Evolutionary conservation across 1,284 basidiomycete genomes (phyloP).

Genomic region (Xerocomus subilludens): DNA sequence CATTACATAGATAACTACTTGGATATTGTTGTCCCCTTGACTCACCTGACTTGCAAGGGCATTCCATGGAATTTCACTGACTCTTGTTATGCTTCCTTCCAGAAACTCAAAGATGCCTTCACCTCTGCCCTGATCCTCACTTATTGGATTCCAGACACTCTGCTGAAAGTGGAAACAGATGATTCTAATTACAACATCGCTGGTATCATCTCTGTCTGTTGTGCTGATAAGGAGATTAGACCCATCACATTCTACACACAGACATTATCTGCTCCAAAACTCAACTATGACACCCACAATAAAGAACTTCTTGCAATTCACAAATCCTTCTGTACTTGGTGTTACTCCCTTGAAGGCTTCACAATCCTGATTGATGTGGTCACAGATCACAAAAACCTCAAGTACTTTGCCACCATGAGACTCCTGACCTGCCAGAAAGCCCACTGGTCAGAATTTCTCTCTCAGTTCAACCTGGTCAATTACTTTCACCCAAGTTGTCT

Average conservation of each 20-base stretch:
- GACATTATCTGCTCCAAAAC: constrained; percentile 46
- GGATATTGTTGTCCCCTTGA: neutral
- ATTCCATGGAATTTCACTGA: too few species aligned
- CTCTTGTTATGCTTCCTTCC: too few species aligned
- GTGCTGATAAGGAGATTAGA: too few species aligned
- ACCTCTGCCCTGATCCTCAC: too few species aligned
- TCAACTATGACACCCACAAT: constrained; percentile 49
- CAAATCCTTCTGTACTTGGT: constrained; percentile 33
- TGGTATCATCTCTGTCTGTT: too few species aligned
- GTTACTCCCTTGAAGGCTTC: constrained; percentile 34
- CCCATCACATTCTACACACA: constrained; percentile 32
- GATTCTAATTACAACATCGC: too few species aligned
- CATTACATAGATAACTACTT: neutral
- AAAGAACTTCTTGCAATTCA: constrained; percentile 38
- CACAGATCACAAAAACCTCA: constrained; percentile 38
- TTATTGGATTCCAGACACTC: too few species aligned
- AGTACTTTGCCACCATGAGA: too few species aligned
- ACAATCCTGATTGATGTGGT: constrained; percentile 18
- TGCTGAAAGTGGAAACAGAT: too few species aligned
- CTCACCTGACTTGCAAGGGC: neutral
- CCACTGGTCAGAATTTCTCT: neutral
- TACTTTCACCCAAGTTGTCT: constrained; percentile 32
- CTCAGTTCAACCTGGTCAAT: too few species aligned
- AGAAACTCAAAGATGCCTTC: too few species aligned
- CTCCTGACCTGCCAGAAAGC: neutral